phyloP scores from a whole-genome alignment of 768 basidiomycete species.

The Phaeolepiota aurea region DNA sequence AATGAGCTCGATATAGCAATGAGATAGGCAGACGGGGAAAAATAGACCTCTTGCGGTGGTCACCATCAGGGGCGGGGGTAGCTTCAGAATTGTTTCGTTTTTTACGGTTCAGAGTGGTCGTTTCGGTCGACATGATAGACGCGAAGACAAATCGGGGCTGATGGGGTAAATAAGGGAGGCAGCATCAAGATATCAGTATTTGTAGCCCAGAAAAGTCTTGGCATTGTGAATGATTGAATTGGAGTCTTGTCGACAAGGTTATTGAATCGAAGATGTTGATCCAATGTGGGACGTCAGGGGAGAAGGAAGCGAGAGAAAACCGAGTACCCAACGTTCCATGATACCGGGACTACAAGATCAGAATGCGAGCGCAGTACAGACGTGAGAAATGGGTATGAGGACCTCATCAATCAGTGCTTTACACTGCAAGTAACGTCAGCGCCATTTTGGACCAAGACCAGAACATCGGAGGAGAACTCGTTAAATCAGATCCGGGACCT shows the following conservation, averaged over 20 bases:
- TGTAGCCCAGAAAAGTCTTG: conserved; percentile 15
- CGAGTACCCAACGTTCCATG: conserved; percentile 14
- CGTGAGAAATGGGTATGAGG: conserved; percentile 12
- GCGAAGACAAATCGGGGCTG: conserved; percentile 6
- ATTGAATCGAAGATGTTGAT: conserved; percentile 15
- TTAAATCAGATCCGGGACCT: conserved; percentile 7
- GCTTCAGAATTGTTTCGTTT: conserved; percentile 17
- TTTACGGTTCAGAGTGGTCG: conserved; percentile 12
- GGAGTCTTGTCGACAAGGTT: conserved; percentile 9
- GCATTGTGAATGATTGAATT: conserved; percentile 14
- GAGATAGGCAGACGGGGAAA: conserved; percentile 17
- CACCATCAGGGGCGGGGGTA: conserved; percentile 32
- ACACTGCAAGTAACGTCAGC: conserved; percentile 7
- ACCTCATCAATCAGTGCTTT: conserved; percentile 5
- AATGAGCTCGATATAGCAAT: not conserved
- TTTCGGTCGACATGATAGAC: conserved; percentile 21
- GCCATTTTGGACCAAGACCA: conserved; percentile 4
- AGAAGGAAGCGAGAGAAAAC: conserved; percentile 19
- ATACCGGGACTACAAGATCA: conserved; percentile 16
- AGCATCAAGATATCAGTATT: conserved; percentile 6
- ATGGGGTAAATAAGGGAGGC: conserved; percentile 1
- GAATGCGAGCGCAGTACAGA: conserved; percentile 10
- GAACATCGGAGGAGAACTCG: conserved; percentile 7
- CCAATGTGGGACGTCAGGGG: conserved; percentile 14
- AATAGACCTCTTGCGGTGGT: conserved; percentile 46